Evolutionary conservation across 345 rosid genomes (phyloP), one percentile per base, ranked within the genome.

Genomic region (Populus deltoides): DNA sequence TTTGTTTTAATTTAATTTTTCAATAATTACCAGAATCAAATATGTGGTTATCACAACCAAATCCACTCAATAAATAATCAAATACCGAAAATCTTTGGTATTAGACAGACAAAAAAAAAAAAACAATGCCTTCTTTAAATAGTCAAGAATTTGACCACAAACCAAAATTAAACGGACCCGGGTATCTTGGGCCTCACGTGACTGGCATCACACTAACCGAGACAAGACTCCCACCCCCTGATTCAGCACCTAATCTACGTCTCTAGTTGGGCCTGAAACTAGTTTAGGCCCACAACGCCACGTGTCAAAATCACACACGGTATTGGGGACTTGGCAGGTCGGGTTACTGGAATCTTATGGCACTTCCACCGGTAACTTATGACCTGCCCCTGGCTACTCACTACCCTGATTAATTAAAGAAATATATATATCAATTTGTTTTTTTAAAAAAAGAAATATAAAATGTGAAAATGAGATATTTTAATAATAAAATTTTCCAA

Each of bases 141-240:
- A 55, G 89, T 85, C 86, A 85, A 81, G 79, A 49, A 39, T 67
- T 79, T 87, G 83, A 84, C 86, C 82, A 81, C 74, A 20, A 68
- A 39, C 49, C 78, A 68, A 75, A 72, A 57, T 67, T 76, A 43
- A 72, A 73, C 78, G 57, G 80, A 69, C 82, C 91, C 93, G 93
- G 91, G 94, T 83, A 90, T 90, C 95, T 88, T 87, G 96, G 91
- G 89, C 79, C 86, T 90, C 97, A 92, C 93, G 92, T 94, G 95
- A 86, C 84, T 35, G 66, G 71, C 71, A 65, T 72, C 79, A 67
- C 79, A 57, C 10, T 33, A 15, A 27, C 24, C 36, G 29, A 68
- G 66, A n/a, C 67, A 5, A 9, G 25, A 59, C 55, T 74, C 82
- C 65, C 80, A 29, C 71, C 13, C 10, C 69, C 24, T 57, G 62